These are phyloP conservation scores for Talaromyces stipitatus DNA, from an alignment of 495 filamentous ascomycete genomes.

Conservation along the genomic window DNA sequence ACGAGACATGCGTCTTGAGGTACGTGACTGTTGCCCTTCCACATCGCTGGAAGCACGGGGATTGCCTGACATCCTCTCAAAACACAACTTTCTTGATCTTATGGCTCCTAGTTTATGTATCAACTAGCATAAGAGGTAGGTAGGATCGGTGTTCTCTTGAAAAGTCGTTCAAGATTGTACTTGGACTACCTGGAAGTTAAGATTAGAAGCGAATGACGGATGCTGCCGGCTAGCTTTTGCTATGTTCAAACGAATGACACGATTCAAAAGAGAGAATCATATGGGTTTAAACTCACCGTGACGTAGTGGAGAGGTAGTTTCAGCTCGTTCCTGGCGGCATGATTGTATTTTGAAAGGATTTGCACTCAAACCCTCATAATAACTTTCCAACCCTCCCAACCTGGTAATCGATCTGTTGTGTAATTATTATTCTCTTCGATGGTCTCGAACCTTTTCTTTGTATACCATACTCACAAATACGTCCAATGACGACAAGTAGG, in stretches of 20 bases:
- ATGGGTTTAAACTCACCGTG: background rate
- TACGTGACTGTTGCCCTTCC: conserved; percentile 5
- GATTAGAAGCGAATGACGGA: background rate
- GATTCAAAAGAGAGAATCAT: background rate
- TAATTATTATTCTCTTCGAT: background rate
- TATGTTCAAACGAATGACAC: background rate
- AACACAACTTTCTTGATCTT: background rate
- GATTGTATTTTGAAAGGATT: background rate
- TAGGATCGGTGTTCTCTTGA: background rate
- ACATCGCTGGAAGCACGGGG: background rate
- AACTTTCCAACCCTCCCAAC: background rate
- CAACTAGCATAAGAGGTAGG: background rate
- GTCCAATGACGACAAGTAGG: too few species aligned
- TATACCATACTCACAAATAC: too few species aligned
- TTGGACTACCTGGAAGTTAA: too few species aligned
- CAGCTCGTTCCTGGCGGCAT: background rate
- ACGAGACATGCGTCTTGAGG: conserved; percentile 27
- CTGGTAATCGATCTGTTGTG: background rate
- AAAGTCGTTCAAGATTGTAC: background rate
- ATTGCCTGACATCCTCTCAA: background rate
- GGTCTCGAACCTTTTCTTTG: background rate
- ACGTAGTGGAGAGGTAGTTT: background rate
- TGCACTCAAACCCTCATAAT: background rate
- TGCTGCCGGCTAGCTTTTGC: background rate
- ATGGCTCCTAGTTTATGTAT: background rate